Evolutionary conservation across 371 early-diverging fungal genomes (phyloP), one percentile per base, ranked within the genome.

Genomic region (Mortierella sp.): DNA sequence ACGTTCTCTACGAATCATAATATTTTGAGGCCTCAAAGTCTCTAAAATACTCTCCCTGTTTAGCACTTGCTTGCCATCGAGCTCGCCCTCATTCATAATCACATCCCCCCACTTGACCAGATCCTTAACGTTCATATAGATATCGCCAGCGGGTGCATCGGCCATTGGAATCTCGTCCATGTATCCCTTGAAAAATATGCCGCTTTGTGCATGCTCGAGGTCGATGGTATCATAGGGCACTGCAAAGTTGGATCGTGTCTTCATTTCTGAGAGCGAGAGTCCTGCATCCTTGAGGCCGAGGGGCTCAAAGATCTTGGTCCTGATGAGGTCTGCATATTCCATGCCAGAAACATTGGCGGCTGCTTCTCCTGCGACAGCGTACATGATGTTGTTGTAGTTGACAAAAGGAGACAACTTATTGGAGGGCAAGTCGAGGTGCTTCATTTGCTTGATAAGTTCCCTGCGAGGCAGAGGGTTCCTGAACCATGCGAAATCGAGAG

Each of bases 1-100:
- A 34, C 72, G 57, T 2, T 16, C 8, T 0, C 24, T 4, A 14
- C 5, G 19, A 1, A 2, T 24, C 11, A 53, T 11, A 5, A 80
- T 57, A 5, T n/a, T 53, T 2, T 72, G 57, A 13, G 75, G 48
- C 40, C 13, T 75, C 53, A 64, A 19, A 0, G 75, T 74, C 13
- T 74, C 67, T 55, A 46, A 51, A 34, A 80, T 48, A 21, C 71
- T 71, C 8, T 71, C 71, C 71, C 75, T 79, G 40, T 59, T 61
- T 51, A 79, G 46, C 0, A 79, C 72, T 21, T 79, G 79, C 9
- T 50, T 75, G 10, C 79, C 75, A 51, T 79, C 54, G n/a, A 71
- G 14, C 44, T 59, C 57, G 2, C 79, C 79, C 0, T n/a, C 43
- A 5, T 71, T 70, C 61, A 79, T 53, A n/a, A 79, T n/a, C 0